Percentiles rank a stretch among this genome's conserved stretches.
Conservation (phyloP, 208 protist genomes). For the Crithidia mellificae region DNA sequence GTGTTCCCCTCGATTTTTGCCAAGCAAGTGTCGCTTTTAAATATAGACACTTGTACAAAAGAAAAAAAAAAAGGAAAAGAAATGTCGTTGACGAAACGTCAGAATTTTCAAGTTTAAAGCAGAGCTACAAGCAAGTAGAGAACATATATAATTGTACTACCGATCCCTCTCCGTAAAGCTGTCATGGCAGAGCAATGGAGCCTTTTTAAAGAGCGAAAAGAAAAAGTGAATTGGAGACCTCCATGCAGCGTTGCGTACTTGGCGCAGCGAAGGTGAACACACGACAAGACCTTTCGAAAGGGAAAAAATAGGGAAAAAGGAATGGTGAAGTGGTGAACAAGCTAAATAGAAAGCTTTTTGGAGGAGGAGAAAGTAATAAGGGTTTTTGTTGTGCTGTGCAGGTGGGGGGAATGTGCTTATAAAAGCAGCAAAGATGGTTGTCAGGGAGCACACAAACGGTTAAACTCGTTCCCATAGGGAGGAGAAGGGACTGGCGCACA, state of each 20-base stretch:
- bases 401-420: constrained; percentile 5
- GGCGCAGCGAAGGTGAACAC: neutral
- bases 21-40: no score
- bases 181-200: neutral
- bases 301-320: neutral
- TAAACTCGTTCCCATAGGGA: neutral
- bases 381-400: neutral
- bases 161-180: neutral
- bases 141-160: no score
- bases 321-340: no score
- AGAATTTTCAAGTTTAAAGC: no score
- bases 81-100: no score
- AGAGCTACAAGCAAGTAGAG: no score
- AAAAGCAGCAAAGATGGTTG: constrained; percentile 7
- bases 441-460: neutral
- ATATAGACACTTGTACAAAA: no score
- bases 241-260: neutral
- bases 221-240: neutral
- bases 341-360: neutral
- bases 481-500: neutral
- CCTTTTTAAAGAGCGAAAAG: no score
- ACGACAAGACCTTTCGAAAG: neutral
- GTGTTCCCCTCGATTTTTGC: no score
- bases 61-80: no score
- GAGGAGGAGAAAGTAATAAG: neutral